Evolutionary conservation across 495 filamentous ascomycete genomes (phyloP), one percentile per base, ranked within the genome.

Genomic region (Pyronema domesticum): DNA sequence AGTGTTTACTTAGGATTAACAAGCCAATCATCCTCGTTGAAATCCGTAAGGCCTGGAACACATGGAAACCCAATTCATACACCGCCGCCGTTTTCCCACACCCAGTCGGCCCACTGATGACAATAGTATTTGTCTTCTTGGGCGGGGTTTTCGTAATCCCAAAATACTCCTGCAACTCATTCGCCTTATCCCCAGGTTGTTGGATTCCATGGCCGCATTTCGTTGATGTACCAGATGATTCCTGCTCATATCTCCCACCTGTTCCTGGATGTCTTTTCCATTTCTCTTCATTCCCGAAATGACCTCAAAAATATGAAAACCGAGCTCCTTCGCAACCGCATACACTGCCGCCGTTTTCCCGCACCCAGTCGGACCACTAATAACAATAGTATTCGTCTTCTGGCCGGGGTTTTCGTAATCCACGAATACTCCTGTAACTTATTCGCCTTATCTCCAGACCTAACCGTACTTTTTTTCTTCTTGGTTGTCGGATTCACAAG

Each of bases 11-110:
- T n/a, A n/a, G n/a, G n/a, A n/a, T n/a, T n/a, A n/a, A n/a, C n/a
- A n/a, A n/a, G n/a, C n/a, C n/a, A n/a, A n/a, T n/a, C n/a, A n/a
- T n/a, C n/a, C n/a, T n/a, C n/a, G n/a, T n/a, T n/a, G n/a, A n/a
- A n/a, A n/a, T n/a, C n/a, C n/a, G n/a, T n/a, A 93, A 94, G 61
- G 96, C 85, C 68, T 99, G 93, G 59, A 96, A 96, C 4, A 99
- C 78, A 55, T 94, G 86, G 66, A 89, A 96, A 17, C 80, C 89
- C 17, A 95, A 75, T 70, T 99, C 91, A 68, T 94, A 88, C 0
- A 95, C 80, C 0, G 86, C 80, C 13, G 93, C 89, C 10, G 88
- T 93, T 68, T 99, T 99, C 7, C 93, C 93, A 64, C 82, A 94
- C 1, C 93, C 93, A 54, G 78, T 71, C 1, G 91, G 88, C 5